Base-by-base conservation (phyloP, 495 filamentous ascomycete genomes). In the Gamarada debralockiae region DNA sequence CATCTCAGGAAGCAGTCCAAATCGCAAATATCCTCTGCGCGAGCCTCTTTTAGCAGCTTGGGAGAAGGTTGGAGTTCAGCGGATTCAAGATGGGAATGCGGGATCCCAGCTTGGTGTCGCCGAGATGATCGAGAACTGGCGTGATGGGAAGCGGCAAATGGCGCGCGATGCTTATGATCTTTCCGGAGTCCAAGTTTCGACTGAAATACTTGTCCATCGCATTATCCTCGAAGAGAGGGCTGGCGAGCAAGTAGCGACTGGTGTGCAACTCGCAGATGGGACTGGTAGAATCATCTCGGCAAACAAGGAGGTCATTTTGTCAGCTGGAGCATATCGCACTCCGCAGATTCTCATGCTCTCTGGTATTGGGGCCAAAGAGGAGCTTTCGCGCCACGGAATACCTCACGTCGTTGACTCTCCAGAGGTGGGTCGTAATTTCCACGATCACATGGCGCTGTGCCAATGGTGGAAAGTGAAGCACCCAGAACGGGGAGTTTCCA, bases 391-490 rank as follows among this genome's bases (percentile, higher is more conserved):
- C 22, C 74, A 66, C 37, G 78, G 77, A 20, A 72, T 84, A 44
- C 60, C 73, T 65, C 76, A 72, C 15, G 45, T 76, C 9, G 71
- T 82, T 25, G 71, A 82, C 53, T 70, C 79, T 22, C 76, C 77
- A 0, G 76, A 77, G 36, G 76, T 83, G 44, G 80, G 80, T 50
- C 69, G 76, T 18, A 82, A 84, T 65, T 79, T 82, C 72, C 78
- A 81, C 53, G 79, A 84, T 62, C 80, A 83, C 44, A 54, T 67
- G n/a, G n/a, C 22, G 3, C 1, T 51, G 7, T 51, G 52, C 61
- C 56, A 62, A 51, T 65, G 57, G 48, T 77, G 66, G 69, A 70
- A 73, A 41, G 42, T 77, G 0, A 57, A 55, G 13, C 42, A 71
- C 48, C 66, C 67, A 1, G 65, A 74, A 17, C 48, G 58, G 25